phyloP scores from a whole-genome alignment of 805 yeast species.

The Suhomyces emberorum region DNA sequence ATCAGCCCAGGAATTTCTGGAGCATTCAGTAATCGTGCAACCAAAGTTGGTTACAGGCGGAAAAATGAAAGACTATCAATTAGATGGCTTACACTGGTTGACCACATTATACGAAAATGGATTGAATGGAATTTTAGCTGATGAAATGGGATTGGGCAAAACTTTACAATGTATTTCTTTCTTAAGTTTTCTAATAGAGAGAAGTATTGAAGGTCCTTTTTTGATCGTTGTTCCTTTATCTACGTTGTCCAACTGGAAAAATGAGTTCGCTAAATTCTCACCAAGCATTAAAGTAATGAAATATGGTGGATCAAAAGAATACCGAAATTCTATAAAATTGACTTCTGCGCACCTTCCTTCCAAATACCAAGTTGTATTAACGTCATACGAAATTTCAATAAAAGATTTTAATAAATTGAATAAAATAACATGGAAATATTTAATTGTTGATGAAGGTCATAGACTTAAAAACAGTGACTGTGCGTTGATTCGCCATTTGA shows the following conservation, averaged over 20 bases:
- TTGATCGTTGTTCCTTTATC: constrained; percentile 78
- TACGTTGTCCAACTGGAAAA: constrained; percentile 81
- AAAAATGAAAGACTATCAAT: constrained; percentile 73
- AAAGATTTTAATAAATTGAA: constrained; percentile 60
- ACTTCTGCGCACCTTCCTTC: constrained; percentile 10
- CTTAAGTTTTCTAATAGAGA: constrained; percentile 69
- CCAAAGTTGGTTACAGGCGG: constrained; percentile 45
- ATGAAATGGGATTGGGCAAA: constrained; percentile 97
- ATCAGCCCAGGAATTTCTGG: constrained; percentile 22
- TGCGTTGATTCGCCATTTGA: constrained; percentile 66
- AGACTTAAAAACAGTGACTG: constrained; percentile 83
- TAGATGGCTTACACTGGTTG: constrained; percentile 90
- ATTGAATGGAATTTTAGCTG: constrained; percentile 90
- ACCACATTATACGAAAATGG: constrained; percentile 89
- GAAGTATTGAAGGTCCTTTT: constrained; percentile 77
- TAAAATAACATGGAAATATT: constrained; percentile 65
- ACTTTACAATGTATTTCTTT: constrained; percentile 86
- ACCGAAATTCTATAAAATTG: constrained; percentile 43
- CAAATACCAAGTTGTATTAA: constrained; percentile 55
- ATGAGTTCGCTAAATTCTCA: constrained; percentile 69
- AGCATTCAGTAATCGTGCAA: constrained; percentile 7
- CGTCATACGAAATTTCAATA: constrained; percentile 79
- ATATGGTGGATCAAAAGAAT: constrained; percentile 62
- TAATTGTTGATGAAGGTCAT: constrained; percentile 96
- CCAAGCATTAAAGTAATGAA: constrained; percentile 62